Evolutionary conservation across 1,284 basidiomycete genomes (phyloP).

Genomic region (Pholiota adiposa): DNA sequence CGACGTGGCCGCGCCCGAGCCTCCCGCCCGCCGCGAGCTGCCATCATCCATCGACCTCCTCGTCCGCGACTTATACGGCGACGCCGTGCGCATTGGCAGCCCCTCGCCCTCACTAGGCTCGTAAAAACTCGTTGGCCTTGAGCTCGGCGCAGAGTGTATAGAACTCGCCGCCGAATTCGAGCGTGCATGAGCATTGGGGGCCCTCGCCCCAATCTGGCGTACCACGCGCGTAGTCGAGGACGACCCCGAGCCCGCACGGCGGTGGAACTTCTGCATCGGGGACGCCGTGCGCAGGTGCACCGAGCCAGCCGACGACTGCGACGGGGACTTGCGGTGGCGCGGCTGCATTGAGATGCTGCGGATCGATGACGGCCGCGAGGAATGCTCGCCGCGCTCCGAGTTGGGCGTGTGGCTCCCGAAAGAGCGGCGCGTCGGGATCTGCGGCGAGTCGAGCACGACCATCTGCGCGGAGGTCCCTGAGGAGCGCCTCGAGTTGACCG

Average conservation of each 20-base stretch:
- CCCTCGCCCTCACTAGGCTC: conserved; percentile 72
- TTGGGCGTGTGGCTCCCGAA: conserved; percentile 78
- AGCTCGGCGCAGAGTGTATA: conserved; percentile 69
- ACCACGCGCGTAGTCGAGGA: conserved; percentile 82
- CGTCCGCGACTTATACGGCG: conserved; percentile 29
- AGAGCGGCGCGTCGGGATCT: conserved; percentile 62
- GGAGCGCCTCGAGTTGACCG: conserved; percentile 78
- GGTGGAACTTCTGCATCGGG: conserved; percentile 72
- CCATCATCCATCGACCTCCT: conserved; percentile 47
- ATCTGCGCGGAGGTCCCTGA: conserved; percentile 70
- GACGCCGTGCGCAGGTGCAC: conserved; percentile 64
- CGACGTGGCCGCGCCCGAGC: conserved; percentile 38
- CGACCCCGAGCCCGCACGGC: conserved; percentile 72
- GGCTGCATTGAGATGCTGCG: conserved; percentile 65
- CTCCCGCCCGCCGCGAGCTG: conserved; percentile 37
- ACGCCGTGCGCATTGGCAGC: conserved; percentile 25
- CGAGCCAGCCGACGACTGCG: conserved; percentile 74
- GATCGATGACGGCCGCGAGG: conserved; percentile 76
- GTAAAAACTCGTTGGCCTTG: conserved; percentile 75
- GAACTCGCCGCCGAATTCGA: conserved; percentile 78
- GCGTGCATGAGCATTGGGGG: conserved; percentile 52
- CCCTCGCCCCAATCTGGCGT: conserved; percentile 55
- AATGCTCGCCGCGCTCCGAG: conserved; percentile 74
- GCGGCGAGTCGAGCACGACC: conserved; percentile 60
- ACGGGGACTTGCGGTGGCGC: conserved; percentile 75